Percentiles rank a stretch among this genome's conserved stretches.
These are phyloP conservation scores for Fusarium chuoi DNA, from an alignment of 2,329 filamentous ascomycete species.

Conservation along the genomic window DNA sequence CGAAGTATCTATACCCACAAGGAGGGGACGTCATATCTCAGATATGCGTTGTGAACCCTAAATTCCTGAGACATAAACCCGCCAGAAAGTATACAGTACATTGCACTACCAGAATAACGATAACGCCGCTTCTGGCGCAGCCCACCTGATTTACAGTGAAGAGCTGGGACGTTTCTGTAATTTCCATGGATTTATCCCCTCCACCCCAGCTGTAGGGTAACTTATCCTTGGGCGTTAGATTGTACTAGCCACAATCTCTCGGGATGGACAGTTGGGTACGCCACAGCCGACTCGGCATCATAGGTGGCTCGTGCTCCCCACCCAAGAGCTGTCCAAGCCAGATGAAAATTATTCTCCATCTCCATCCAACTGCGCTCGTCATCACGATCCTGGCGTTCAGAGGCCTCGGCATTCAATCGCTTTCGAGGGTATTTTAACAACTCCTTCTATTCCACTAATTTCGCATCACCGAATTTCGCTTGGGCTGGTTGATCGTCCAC, in stretches of 20 bases:
- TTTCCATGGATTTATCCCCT: background rate
- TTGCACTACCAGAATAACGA: constrained; percentile 1
- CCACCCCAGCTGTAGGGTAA: constrained; percentile 21
- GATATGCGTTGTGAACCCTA: background rate
- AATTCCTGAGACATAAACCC: background rate
- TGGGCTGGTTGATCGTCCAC: constrained; percentile 21
- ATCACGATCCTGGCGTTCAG: constrained; percentile 48
- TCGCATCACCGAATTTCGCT: background rate
- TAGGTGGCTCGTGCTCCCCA: constrained; percentile 46
- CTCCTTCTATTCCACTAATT: constrained; percentile 31
- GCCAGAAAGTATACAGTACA: constrained; percentile 29
- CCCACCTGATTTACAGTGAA: background rate
- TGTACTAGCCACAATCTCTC: constrained; percentile 19
- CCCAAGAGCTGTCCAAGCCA: constrained; percentile 42
- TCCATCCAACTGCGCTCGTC: constrained; percentile 46
- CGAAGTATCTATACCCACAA: constrained; percentile 27
- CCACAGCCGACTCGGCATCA: constrained; percentile 40
- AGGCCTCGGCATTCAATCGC: constrained; percentile 40
- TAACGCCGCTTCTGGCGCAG: background rate
- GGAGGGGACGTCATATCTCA: constrained; percentile 27
- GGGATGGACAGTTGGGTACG: constrained; percentile 3
- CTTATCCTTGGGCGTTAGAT: background rate
- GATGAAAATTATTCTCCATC: constrained; percentile 53
- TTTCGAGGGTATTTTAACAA: constrained; percentile 36
- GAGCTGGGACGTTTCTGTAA: background rate